Percentiles rank a stretch among this genome's conserved stretches.
These are phyloP conservation scores for Blastobotrys americana DNA, from an alignment of 805 yeast genomes.

Conservation along the genomic window DNA sequence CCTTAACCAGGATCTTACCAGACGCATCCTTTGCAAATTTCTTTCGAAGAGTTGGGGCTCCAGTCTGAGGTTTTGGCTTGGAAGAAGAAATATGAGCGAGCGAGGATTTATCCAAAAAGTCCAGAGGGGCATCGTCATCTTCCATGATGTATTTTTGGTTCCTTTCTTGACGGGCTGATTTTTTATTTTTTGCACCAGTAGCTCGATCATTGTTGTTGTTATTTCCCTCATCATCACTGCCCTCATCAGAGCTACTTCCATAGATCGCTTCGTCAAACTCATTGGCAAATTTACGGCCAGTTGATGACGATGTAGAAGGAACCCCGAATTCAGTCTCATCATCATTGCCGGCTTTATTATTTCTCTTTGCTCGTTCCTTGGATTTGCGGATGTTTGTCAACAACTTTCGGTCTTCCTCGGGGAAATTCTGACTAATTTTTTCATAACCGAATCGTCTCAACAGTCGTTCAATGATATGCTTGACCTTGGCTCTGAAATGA, in stretches of 20 bases:
- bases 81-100: slow-evolving; percentile 84
- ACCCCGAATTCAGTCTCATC: slow-evolving; percentile 30
- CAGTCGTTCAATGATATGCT: slow-evolving; percentile 86
- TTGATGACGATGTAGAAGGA: slow-evolving; percentile 17
- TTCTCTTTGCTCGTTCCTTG: slow-evolving; percentile 76
- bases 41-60: slow-evolving; percentile 15
- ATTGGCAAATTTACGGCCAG: slow-evolving; percentile 46
- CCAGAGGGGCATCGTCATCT: slow-evolving; percentile 71
- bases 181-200: slow-evolving; percentile 13
- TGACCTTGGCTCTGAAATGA: slow-evolving; percentile 86
- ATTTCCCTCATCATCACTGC: slow-evolving; percentile 37
- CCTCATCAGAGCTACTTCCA: slow-evolving; percentile 59
- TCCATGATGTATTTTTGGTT: slow-evolving; percentile 63
- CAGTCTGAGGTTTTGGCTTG: slow-evolving; percentile 51
- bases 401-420: slow-evolving; percentile 81
- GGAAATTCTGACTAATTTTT: slow-evolving; percentile 71
- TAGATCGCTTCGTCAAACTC: slow-evolving; percentile 91
- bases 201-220: not conserved
- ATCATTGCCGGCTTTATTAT: slow-evolving; percentile 38
- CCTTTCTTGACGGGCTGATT: slow-evolving; percentile 22
- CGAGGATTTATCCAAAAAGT: slow-evolving; percentile 78
- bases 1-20: slow-evolving; percentile 65
- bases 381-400: slow-evolving; percentile 79
- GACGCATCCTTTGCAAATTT: slow-evolving; percentile 43
- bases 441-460: slow-evolving; percentile 89